Evolutionary conservation across 441 rosid genomes (phyloP).

Genomic region (Arabidopsis hybrid): DNA sequence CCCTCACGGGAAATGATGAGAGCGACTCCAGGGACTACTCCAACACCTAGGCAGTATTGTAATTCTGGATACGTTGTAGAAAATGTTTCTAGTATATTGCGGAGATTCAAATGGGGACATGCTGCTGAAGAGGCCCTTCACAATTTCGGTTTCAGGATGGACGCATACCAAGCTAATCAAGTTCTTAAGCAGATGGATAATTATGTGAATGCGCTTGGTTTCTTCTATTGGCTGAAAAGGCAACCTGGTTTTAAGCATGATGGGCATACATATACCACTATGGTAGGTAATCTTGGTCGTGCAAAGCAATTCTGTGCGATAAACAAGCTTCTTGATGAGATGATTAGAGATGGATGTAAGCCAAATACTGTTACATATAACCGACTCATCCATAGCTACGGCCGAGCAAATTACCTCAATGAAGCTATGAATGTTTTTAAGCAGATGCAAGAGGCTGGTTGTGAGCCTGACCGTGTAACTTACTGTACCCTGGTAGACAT

Average conservation of each 20-base stretch:
- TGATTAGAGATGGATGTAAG: slow-evolving; percentile 85
- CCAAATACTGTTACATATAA: slow-evolving; percentile 93
- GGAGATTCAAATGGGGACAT: slow-evolving; percentile 73
- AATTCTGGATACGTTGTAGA: slow-evolving; percentile 59
- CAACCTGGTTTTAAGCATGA: slow-evolving; percentile 85
- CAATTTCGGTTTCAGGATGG: slow-evolving; percentile 56
- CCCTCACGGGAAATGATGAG: slow-evolving; percentile 54
- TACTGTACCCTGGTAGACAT: slow-evolving; percentile 94
- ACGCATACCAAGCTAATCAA: slow-evolving; percentile 95
- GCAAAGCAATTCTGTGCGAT: slow-evolving; percentile 76
- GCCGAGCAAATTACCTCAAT: slow-evolving; percentile 87
- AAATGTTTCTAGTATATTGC: slow-evolving; percentile 65
- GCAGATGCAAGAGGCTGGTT: slow-evolving; percentile 76
- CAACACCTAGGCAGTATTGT: slow-evolving; percentile 50
- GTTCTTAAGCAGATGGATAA: slow-evolving; percentile 85
- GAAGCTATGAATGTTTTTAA: slow-evolving; percentile 77
- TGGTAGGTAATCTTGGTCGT: slow-evolving; percentile 96
- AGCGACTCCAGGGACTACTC: slow-evolving; percentile 46
- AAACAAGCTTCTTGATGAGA: slow-evolving; percentile 79
- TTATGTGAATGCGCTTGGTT: slow-evolving; percentile 77
- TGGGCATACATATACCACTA: slow-evolving; percentile 93
- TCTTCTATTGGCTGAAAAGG: slow-evolving; percentile 84
- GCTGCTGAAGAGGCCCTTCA: slow-evolving; percentile 78
- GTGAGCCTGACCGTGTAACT: slow-evolving; percentile 94
- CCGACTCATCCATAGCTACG: slow-evolving; percentile 91